Conservation (phyloP, 2,329 filamentous ascomycete species). For the Rhynchosporium agropyri region DNA sequence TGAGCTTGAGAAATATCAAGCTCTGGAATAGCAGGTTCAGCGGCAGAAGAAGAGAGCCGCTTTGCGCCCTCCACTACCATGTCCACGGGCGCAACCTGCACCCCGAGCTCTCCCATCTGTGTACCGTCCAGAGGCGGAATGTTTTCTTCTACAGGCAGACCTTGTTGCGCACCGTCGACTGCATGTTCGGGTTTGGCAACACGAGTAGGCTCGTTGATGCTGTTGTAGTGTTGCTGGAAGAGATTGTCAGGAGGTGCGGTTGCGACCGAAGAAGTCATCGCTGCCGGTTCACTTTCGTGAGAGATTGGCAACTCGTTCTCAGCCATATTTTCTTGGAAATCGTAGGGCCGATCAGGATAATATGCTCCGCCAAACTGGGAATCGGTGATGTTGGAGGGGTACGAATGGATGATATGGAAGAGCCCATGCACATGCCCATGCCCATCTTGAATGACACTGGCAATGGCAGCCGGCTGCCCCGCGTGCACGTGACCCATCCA, state of each 20-base stretch:
- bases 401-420: not conserved
- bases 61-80: not conserved
- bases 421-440: not conserved
- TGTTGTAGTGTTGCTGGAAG: not conserved
- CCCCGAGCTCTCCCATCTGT: not conserved
- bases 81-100: not conserved
- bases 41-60: not conserved
- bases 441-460: too few species aligned
- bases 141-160: slow-evolving; percentile 10
- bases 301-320: slow-evolving; percentile 42
- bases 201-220: slow-evolving; percentile 26
- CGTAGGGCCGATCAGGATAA: not conserved
- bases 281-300: slow-evolving; percentile 34
- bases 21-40: slow-evolving; percentile 4
- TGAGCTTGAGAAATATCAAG: not conserved
- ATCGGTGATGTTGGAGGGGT: not conserved
- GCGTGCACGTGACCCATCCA: not conserved
- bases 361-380: not conserved
- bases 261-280: slow-evolving; percentile 44
- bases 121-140: not conserved
- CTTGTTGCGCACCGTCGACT: slow-evolving; percentile 5
- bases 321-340: slow-evolving; percentile 21
- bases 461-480: too few species aligned
- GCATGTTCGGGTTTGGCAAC: slow-evolving; percentile 18
- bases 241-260: slow-evolving; percentile 14